Conservation (phyloP, 228 moss, liverwort and hornwort genomes). For the Sphagnum fallax region DNA sequence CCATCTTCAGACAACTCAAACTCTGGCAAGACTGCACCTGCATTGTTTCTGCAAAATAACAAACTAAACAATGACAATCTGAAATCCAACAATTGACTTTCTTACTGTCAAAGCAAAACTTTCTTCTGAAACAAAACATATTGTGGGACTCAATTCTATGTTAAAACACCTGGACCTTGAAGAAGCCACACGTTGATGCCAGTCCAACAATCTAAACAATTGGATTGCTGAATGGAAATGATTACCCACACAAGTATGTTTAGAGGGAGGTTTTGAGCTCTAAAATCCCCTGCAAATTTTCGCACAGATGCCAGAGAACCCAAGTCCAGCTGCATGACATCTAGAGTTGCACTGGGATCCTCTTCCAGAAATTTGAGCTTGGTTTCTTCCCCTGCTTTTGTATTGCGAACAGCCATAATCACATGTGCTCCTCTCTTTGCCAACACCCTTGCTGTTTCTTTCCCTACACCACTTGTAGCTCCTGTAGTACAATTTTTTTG, state of each 20-base stretch:
- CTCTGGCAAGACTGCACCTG: constrained; percentile 27
- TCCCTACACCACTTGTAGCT: constrained; percentile 36
- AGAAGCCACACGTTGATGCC: too few species aligned
- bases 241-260: constrained; percentile 56
- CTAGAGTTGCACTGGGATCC: constrained; percentile 40
- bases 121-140: neutral
- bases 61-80: too few species aligned
- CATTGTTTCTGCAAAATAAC: constrained; percentile 57
- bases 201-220: too few species aligned
- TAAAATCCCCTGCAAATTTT: constrained; percentile 41
- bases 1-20: constrained; percentile 59
- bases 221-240: too few species aligned
- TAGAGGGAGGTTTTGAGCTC: constrained; percentile 44
- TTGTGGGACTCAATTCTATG: neutral
- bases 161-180: constrained; percentile 5
- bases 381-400: constrained; percentile 21
- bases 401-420: constrained; percentile 30
- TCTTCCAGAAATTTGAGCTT: constrained; percentile 35
- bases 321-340: constrained; percentile 54
- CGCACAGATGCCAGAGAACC: constrained; percentile 54
- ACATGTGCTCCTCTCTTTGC: constrained; percentile 35
- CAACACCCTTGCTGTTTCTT: constrained; percentile 34
- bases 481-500: constrained; percentile 18
- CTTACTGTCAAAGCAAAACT: neutral
- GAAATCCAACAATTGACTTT: too few species aligned